Evolutionary conservation across 176 grass and related monocot species (phyloP), one percentile per base, ranked within the genome.

Genomic region (Ananas comosus): DNA sequence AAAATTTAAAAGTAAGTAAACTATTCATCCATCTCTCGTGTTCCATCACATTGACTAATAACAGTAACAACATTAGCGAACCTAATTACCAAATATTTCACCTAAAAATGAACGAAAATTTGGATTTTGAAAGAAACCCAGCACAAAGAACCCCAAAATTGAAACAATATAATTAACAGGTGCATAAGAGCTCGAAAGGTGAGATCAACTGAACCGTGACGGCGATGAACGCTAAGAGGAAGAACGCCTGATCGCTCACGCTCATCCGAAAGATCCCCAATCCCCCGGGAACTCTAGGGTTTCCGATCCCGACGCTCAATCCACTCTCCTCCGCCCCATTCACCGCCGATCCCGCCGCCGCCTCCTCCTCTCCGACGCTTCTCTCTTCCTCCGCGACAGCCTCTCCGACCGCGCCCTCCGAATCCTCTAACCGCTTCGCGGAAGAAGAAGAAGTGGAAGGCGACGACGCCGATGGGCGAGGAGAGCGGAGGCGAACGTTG

Each of bases 241-340:
- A 87, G 87, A 95, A 90, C 57, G 85, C 72, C 51, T 76, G 91
- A 76, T 90, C 87, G 6, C 72, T 84, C 9, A 82, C 78, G 65
- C 83, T 88, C 53, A 81, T 81, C 51, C 75, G 67, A 19, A n/a
- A 74, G 12, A 70, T 51, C 13, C 74, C 64, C 2, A 86, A 42
- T 27, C 56, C 59, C 9, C 17, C 51, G n/a, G 68, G 73, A 25
- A 72, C 22, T 21, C 70, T 64, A 50, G 80, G 72, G 28, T 58
- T 72, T 23, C 76, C 76, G 63, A 81, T 21, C 23, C 75, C 86
- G 6, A 89, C 80, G 72, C 53, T 89, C n/a, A 70, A 42, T 7
- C 65, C 18, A 12, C 28, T 54, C 66, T 28, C 42, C 48, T 50
- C 65, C 33, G 21, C 17, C n/a, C 21, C 33, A 42, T 22, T 12